A percentile compares a stretch with the other conserved stretches of the same genome.
Evolutionary conservation across 2,329 filamentous ascomycete species (phyloP).

Genomic region (Monosporascus sp.): DNA sequence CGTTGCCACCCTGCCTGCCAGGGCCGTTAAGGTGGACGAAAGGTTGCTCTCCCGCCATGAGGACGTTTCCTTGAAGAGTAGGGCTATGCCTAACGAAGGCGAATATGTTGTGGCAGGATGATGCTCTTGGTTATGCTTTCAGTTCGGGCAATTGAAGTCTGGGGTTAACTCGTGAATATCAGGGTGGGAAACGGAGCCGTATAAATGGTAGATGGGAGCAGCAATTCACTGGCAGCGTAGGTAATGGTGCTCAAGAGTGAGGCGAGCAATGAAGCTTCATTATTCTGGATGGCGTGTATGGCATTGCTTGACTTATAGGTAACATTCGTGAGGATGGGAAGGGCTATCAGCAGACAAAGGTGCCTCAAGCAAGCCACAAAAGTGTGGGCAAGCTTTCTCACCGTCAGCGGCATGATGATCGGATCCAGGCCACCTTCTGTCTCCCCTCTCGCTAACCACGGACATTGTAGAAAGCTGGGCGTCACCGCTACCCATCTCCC

Average conservation of each 20-base stretch:
- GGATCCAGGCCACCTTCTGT: neutral
- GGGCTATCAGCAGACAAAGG: neutral
- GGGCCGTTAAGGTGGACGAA: slow-evolving; percentile 2
- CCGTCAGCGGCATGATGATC: too few relatives aligned
- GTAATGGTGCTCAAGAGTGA: neutral
- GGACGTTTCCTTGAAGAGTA: neutral
- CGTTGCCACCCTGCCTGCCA: neutral
- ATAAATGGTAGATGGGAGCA: neutral
- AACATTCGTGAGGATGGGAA: neutral
- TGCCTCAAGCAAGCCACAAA: neutral
- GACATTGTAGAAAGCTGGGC: slow-evolving; percentile 1
- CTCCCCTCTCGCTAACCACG: neutral
- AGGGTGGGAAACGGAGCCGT: neutral
- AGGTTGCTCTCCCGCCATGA: neutral
- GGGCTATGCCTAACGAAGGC: neutral
- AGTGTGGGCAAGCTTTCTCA: neutral
- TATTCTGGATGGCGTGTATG: neutral
- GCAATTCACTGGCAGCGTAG: neutral
- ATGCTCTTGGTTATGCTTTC: neutral
- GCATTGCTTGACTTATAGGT: neutral
- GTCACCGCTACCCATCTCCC: slow-evolving; percentile 3
- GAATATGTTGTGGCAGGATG: neutral
- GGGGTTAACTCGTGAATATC: neutral
- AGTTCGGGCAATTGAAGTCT: neutral
- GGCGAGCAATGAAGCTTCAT: neutral